phyloP scores from a whole-genome alignment of 2,329 filamentous ascomycete species.

The Neonectria ditissima region DNA sequence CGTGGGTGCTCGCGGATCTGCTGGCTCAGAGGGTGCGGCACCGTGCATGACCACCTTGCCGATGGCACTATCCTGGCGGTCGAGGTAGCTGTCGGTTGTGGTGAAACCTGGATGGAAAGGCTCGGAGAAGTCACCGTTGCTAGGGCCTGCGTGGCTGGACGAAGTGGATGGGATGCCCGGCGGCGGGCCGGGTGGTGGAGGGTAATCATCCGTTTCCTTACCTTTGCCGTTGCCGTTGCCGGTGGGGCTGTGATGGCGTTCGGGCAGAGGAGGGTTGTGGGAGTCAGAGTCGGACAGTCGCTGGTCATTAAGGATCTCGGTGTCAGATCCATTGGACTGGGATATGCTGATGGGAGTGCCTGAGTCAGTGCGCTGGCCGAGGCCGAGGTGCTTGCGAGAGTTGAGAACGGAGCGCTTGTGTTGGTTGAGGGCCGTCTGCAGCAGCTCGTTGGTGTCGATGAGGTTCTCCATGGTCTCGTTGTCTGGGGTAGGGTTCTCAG shows the following conservation, averaged over 20 bases:
- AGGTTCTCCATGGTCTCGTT: constrained; percentile 93
- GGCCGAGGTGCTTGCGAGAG: constrained; percentile 67
- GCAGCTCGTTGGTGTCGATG: constrained; percentile 93
- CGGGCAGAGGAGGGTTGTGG: constrained; percentile 23
- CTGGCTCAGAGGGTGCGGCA: constrained; percentile 41
- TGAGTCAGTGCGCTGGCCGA: constrained; percentile 46
- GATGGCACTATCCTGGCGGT: constrained; percentile 55
- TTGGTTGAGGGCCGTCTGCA: constrained; percentile 83
- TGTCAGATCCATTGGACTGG: constrained; percentile 48
- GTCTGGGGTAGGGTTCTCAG: constrained; percentile 83
- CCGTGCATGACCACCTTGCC: constrained; percentile 58
- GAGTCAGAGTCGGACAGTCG: constrained; percentile 32
- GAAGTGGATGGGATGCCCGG: constrained; percentile 37
- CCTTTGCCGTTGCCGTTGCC: constrained; percentile 48
- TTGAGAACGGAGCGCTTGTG: constrained; percentile 84
- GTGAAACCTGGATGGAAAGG: constrained; percentile 55
- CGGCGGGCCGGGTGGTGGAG: constrained; percentile 41
- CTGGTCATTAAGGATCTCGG: constrained; percentile 26
- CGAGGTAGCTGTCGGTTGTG: constrained; percentile 40
- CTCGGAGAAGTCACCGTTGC: constrained; percentile 44
- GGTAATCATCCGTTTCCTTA: constrained; percentile 49
- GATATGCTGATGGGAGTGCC: constrained; percentile 45
- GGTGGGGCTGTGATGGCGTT: constrained; percentile 25
- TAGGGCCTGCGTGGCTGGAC: constrained; percentile 28
- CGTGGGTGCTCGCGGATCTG: constrained; percentile 30